Evolutionary conservation across 257 asterid species (phyloP).

Genomic region (Verbena officinalis): DNA sequence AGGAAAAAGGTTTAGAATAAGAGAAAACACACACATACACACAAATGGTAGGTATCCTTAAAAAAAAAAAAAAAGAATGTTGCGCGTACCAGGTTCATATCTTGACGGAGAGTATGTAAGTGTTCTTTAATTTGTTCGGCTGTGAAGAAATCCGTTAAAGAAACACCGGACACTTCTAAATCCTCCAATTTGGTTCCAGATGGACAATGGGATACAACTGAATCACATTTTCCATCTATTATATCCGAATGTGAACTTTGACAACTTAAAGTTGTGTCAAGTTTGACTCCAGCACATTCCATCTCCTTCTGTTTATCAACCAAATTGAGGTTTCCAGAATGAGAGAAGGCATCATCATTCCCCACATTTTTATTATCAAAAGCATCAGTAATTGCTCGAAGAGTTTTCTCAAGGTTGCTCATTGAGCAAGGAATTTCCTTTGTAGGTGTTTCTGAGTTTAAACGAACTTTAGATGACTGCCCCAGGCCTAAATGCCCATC

Average conservation of each 20-base stretch:
- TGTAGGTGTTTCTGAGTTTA: conserved; percentile 2
- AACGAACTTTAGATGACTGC: conserved; percentile 24
- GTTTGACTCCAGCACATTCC: conserved; percentile 24
- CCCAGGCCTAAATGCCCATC: conserved; percentile 8
- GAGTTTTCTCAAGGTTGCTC: conserved; percentile 16
- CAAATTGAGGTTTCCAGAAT: conserved; percentile 32
- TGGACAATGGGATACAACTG: conserved; percentile 27
- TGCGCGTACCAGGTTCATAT: conserved; percentile 46
- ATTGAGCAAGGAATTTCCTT: conserved; percentile 21
- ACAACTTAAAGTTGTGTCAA: conserved; percentile 26
- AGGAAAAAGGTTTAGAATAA: conserved; percentile 14
- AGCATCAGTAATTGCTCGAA: conserved; percentile 24
- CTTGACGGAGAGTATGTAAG: conserved; percentile 50
- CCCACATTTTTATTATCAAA: conserved; percentile 25
- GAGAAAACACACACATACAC: conserved; percentile 15
- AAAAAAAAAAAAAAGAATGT: conserved; percentile 1
- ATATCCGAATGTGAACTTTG: conserved; percentile 31
- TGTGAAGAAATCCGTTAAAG: conserved; percentile 64
- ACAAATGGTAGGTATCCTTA: neutral
- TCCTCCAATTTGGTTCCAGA: conserved; percentile 32
- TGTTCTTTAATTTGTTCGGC: conserved; percentile 62
- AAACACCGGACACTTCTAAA: conserved; percentile 45
- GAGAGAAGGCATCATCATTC: conserved; percentile 28
- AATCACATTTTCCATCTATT: conserved; percentile 28
- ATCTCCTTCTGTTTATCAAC: conserved; percentile 32